phyloP scores from a whole-genome alignment of 164 flowering plant genomes.

The Piper betle region DNA sequence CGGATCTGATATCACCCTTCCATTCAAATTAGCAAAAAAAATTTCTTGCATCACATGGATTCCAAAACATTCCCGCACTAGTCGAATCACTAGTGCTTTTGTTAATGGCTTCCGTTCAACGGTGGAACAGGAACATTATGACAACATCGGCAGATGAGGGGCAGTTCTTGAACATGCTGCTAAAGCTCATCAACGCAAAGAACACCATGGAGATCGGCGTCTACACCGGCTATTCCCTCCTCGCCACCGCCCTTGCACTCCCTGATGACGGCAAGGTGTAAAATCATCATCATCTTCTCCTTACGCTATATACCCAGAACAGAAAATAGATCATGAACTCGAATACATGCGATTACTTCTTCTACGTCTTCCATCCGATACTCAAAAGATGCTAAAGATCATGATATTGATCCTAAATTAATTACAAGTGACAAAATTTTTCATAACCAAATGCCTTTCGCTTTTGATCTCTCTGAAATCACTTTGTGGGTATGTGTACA shows the following conservation, averaged over 20 bases:
- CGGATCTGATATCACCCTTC: too few species aligned
- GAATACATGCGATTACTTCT: background rate
- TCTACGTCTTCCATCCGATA: too few species aligned
- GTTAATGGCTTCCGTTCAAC: too few species aligned
- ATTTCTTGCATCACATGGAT: too few species aligned
- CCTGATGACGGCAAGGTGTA: constrained; percentile 46
- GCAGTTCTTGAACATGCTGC: constrained; percentile 27
- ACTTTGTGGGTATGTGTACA: background rate
- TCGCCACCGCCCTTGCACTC: constrained; percentile 41
- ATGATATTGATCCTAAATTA: too few species aligned
- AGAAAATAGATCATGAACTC: background rate
- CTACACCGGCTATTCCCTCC: constrained; percentile 61
- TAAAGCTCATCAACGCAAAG: constrained; percentile 29
- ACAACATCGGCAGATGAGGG: constrained; percentile 38
- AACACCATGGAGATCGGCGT: too few species aligned
- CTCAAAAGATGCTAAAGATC: too few species aligned
- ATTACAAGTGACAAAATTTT: too few species aligned
- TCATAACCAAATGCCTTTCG: too few species aligned
- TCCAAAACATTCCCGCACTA: too few species aligned
- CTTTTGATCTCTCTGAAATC: too few species aligned
- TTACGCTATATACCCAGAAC: background rate
- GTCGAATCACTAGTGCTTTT: too few species aligned
- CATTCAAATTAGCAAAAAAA: background rate
- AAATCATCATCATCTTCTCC: background rate
- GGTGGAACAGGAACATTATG: constrained; percentile 17